These are phyloP conservation scores for Phaeosphaeria sp. DNA, from an alignment of 2,329 filamentous ascomycete species.

Conservation along the genomic window DNA sequence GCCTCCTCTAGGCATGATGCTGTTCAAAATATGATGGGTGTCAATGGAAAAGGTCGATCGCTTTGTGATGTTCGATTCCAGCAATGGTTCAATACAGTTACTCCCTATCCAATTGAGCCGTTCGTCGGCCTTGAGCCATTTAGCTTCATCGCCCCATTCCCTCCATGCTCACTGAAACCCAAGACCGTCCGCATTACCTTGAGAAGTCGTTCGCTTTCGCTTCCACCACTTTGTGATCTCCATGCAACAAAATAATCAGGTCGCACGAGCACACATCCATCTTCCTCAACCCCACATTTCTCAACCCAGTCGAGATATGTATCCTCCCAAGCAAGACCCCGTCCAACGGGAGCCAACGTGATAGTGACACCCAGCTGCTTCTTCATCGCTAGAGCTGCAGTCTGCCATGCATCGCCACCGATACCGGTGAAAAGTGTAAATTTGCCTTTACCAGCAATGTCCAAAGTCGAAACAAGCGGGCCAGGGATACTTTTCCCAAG, in stretches of 20 bases:
- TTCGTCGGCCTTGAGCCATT: background rate
- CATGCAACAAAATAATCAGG: constrained; percentile 67
- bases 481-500: constrained; percentile 58
- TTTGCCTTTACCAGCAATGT: constrained; percentile 63
- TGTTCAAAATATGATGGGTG: background rate
- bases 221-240: constrained; percentile 43
- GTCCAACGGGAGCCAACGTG: constrained; percentile 61
- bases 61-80: background rate
- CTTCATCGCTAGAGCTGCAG: constrained; percentile 53
- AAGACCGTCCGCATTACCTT: constrained; percentile 27
- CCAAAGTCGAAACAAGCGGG: constrained; percentile 62
- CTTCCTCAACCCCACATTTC: constrained; percentile 61
- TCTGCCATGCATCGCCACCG: constrained; percentile 63
- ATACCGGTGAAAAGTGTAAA: constrained; percentile 53
- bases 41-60: background rate
- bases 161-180: background rate
- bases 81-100: background rate
- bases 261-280: constrained; percentile 63
- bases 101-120: background rate
- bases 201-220: constrained; percentile 26
- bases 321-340: constrained; percentile 66
- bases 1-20: constrained; percentile 2
- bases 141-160: background rate
- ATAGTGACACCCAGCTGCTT: constrained; percentile 55
- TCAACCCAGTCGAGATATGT: constrained; percentile 66